phyloP scores from a whole-genome alignment of 2,329 filamentous ascomycete genomes.

The Claviceps purpurea region DNA sequence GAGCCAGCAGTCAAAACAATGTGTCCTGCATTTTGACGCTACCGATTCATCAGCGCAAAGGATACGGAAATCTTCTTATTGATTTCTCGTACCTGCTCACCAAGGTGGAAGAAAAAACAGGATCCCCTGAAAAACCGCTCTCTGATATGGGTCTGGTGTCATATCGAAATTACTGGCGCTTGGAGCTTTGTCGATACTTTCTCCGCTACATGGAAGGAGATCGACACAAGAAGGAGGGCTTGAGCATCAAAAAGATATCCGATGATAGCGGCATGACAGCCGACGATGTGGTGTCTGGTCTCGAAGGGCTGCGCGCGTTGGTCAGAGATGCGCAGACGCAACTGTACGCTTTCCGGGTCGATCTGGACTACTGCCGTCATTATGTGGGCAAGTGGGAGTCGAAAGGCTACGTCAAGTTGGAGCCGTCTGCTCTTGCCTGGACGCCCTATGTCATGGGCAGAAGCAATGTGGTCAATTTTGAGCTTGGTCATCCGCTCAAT shows the following conservation, averaged over 20 bases:
- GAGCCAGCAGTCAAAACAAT: slow-evolving; percentile 88
- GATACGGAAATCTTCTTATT: slow-evolving; percentile 91
- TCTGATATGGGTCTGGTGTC: slow-evolving; percentile 97
- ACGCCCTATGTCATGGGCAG: slow-evolving; percentile 95
- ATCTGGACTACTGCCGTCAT: slow-evolving; percentile 71
- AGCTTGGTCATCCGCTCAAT: slow-evolving; percentile 67
- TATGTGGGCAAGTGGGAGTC: slow-evolving; percentile 82
- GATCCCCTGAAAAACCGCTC: slow-evolving; percentile 90
- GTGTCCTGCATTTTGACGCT: slow-evolving; percentile 94
- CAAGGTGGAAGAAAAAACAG: slow-evolving; percentile 81
- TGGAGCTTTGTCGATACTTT: slow-evolving; percentile 76
- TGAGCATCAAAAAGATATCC: slow-evolving; percentile 58
- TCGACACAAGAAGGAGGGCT: slow-evolving; percentile 27
- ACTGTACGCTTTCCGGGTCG: slow-evolving; percentile 78
- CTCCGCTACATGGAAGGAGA: slow-evolving; percentile 31
- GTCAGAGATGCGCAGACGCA: slow-evolving; percentile 82
- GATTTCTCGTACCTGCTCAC: slow-evolving; percentile 97
- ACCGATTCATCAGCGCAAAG: slow-evolving; percentile 92
- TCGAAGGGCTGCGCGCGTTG: slow-evolving; percentile 80
- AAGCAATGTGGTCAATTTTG: slow-evolving; percentile 68
- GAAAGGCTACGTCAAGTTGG: slow-evolving; percentile 77
- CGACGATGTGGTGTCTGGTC: slow-evolving; percentile 86
- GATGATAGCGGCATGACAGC: slow-evolving; percentile 88
- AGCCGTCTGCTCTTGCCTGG: slow-evolving; percentile 74
- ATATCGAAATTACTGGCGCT: slow-evolving; percentile 93